Conservation (phyloP, 2,329 filamentous ascomycete species). For the Sclerotinia trifoliorum region DNA sequence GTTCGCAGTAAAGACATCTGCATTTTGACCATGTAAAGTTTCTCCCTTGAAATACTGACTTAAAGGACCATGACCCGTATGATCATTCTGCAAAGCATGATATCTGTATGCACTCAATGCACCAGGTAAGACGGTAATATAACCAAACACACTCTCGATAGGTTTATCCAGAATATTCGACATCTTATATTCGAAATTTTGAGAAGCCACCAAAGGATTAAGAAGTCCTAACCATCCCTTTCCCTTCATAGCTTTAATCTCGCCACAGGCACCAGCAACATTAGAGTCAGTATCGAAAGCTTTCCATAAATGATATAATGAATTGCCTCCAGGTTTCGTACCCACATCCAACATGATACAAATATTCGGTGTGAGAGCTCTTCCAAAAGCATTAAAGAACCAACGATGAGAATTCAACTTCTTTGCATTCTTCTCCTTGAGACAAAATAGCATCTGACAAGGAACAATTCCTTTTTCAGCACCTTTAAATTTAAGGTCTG, state of each 20-base stretch:
- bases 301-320: slow-evolving; percentile 98
- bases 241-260: slow-evolving; percentile 97
- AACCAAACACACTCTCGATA: slow-evolving; percentile 93
- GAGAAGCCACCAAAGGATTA: slow-evolving; percentile 91
- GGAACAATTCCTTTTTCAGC: slow-evolving; percentile 98
- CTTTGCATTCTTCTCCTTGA: slow-evolving; percentile 97
- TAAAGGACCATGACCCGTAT: slow-evolving; percentile 88
- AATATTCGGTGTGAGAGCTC: slow-evolving; percentile 88
- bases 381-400: slow-evolving; percentile 99
- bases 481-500: slow-evolving; percentile 97
- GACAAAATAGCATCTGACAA: slow-evolving; percentile 96
- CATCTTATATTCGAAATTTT: slow-evolving; percentile 99
- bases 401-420: slow-evolving; percentile 98
- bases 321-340: slow-evolving; percentile 82
- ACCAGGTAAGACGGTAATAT: slow-evolving; percentile 94
- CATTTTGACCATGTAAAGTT: slow-evolving; percentile 91
- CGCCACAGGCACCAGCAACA: slow-evolving; percentile 92
- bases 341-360: slow-evolving; percentile 97
- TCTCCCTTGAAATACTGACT: slow-evolving; percentile 99
- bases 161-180: slow-evolving; percentile 98
- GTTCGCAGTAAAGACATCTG: slow-evolving; percentile 96
- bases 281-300: slow-evolving; percentile 98
- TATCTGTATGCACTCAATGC: slow-evolving; percentile 94
- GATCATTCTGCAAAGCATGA: slow-evolving; percentile 93
- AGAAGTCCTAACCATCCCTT: slow-evolving; percentile 77